Percentiles rank a stretch among this genome's conserved stretches.
phyloP scores from a whole-genome alignment of 306 rosid species.

The Lablab purpureus region DNA sequence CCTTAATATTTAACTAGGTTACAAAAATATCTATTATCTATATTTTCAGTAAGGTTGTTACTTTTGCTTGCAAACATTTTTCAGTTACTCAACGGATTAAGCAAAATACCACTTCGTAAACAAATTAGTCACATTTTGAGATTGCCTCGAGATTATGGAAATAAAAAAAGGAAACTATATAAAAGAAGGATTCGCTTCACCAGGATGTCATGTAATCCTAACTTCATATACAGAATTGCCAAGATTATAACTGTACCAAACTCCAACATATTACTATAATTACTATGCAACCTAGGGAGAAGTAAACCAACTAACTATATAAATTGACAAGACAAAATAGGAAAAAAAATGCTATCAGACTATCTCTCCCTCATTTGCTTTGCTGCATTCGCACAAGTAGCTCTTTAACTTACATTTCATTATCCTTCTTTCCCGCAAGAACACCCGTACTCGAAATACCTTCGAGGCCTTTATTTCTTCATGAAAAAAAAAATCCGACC shows the following conservation, averaged over 20 bases:
- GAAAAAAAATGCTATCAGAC: background rate
- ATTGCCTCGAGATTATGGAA: background rate
- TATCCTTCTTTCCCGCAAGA: conserved; percentile 55
- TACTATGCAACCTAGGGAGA: conserved; percentile 44
- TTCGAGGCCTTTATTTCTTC: conserved; percentile 48
- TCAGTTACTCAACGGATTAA: too few relatives aligned
- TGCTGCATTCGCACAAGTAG: conserved; percentile 35
- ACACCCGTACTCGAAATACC: conserved; percentile 43
- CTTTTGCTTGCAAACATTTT: too few relatives aligned
- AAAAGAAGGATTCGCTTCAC: conserved; percentile 26
- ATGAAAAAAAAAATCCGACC: conserved; percentile 45
- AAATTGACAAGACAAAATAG: conserved; percentile 41
- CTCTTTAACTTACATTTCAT: conserved; percentile 52
- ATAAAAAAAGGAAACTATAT: background rate
- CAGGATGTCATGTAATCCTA: background rate
- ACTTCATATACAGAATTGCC: conserved; percentile 23
- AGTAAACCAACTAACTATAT: conserved; percentile 39
- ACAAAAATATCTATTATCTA: too few relatives aligned
- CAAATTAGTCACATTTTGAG: background rate
- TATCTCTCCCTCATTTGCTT: conserved; percentile 50
- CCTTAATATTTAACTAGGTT: too few relatives aligned
- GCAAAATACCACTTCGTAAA: too few relatives aligned
- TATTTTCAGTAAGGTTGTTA: too few relatives aligned
- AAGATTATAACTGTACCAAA: background rate
- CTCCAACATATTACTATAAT: conserved; percentile 25